Conservation (phyloP, 1,284 basidiomycete genomes). For the Phlebopus sp. region DNA sequence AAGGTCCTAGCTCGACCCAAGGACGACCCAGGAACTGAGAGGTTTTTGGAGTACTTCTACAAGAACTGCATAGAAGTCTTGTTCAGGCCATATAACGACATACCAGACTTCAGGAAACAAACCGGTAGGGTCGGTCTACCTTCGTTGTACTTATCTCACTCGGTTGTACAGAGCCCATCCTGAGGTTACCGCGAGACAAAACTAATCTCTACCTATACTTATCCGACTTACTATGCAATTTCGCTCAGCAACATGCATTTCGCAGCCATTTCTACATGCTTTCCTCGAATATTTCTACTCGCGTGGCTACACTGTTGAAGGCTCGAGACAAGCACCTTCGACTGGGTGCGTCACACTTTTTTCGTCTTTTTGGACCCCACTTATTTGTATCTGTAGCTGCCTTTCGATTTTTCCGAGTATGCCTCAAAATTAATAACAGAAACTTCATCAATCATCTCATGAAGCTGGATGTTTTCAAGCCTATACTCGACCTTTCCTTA, state of each 20-base stretch:
- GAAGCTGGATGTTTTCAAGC: constrained; percentile 82
- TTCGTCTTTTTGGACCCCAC: constrained; percentile 12
- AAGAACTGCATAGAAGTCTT: constrained; percentile 71
- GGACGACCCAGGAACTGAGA: constrained; percentile 83
- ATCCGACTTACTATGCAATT: constrained; percentile 89
- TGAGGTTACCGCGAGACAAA: constrained; percentile 65
- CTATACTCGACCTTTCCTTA: constrained; percentile 79
- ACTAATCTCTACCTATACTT: constrained; percentile 79
- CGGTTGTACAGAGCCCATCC: constrained; percentile 43
- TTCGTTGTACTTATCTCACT: background rate
- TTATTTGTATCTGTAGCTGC: constrained; percentile 53
- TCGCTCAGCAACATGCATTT: constrained; percentile 85
- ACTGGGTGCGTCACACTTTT: constrained; percentile 58
- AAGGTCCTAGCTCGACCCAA: constrained; percentile 59
- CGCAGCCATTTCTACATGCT: constrained; percentile 90
- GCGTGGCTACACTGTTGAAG: constrained; percentile 77
- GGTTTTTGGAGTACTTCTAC: constrained; percentile 93
- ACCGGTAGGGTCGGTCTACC: constrained; percentile 44
- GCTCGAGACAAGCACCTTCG: constrained; percentile 89
- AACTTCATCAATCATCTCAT: constrained; percentile 84
- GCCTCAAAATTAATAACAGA: constrained; percentile 82
- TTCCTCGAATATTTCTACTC: constrained; percentile 69
- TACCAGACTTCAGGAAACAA: constrained; percentile 72
- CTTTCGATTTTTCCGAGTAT: constrained; percentile 87
- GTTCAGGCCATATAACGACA: constrained; percentile 75